Evolutionary conservation across 176 grass and related monocot species (phyloP).

Genomic region (Secale cereale): DNA sequence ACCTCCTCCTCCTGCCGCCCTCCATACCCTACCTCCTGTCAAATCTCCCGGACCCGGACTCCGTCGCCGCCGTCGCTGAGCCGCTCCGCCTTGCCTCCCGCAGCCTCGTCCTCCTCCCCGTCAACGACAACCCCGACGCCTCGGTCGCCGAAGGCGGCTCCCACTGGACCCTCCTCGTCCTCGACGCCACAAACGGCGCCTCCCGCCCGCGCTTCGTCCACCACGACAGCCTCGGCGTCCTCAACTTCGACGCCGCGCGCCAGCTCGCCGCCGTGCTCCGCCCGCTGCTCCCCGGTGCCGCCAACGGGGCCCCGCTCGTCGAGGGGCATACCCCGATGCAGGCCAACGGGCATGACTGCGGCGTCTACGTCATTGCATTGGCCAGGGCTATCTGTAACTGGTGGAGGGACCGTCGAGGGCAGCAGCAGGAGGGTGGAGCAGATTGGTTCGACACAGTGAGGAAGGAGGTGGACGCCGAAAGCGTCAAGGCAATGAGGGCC

Average conservation of each 20-base stretch:
- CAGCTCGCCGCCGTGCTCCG: slow-evolving; percentile 37
- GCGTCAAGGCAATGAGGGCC: slow-evolving; percentile 47
- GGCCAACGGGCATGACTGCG: slow-evolving; percentile 74
- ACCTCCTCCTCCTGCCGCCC: slow-evolving; percentile 61
- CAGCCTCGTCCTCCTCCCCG: slow-evolving; percentile 57
- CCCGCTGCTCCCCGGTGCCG: slow-evolving; percentile 21
- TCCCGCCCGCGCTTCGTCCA: slow-evolving; percentile 59
- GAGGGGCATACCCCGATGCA: slow-evolving; percentile 70
- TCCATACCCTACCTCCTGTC: slow-evolving; percentile 72
- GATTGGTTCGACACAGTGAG: slow-evolving; percentile 60
- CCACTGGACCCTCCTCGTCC: slow-evolving; percentile 65
- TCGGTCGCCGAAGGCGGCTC: slow-evolving; percentile 49
- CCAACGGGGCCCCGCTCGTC: slow-evolving; percentile 22
- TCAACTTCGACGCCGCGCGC: slow-evolving; percentile 41
- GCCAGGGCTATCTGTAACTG: slow-evolving; percentile 58
- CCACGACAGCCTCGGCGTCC: slow-evolving; percentile 51
- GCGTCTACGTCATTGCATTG: slow-evolving; percentile 64
- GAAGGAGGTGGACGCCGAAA: slow-evolving; percentile 43
- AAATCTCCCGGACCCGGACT: slow-evolving; percentile 43
- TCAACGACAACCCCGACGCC: slow-evolving; percentile 64
- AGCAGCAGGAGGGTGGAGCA: neutral
- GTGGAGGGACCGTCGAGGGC: slow-evolving; percentile 30
- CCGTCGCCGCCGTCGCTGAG: slow-evolving; percentile 35
- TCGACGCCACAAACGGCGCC: slow-evolving; percentile 20
- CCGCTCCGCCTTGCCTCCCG: slow-evolving; percentile 49